A percentile compares a stretch with the other conserved stretches of the same genome.
Conservation (phyloP, 495 filamentous ascomycete species). For the Penicillium mononematosum region DNA sequence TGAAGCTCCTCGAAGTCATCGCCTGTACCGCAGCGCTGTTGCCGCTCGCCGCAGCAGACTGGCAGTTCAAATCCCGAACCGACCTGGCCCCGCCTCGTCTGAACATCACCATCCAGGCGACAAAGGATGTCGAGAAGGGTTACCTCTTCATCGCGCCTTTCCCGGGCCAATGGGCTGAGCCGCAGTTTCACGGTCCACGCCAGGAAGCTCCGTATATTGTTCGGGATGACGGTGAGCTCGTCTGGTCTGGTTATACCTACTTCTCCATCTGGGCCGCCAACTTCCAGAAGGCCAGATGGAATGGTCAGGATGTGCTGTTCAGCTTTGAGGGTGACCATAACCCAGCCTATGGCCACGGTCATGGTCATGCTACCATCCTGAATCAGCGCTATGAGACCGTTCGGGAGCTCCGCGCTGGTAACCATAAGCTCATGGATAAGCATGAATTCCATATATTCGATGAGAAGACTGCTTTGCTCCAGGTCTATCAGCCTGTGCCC, state of each 20-base stretch:
- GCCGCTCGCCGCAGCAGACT: conserved; percentile 44
- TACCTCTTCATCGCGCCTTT: conserved; percentile 58
- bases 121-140: conserved; percentile 47
- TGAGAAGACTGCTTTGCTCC: conserved; percentile 39
- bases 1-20: conserved; percentile 35
- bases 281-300: conserved; percentile 47
- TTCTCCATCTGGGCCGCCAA: conserved; percentile 55
- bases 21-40: conserved; percentile 26
- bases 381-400: conserved; percentile 55
- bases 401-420: conserved; percentile 51
- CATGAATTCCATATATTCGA: conserved; percentile 54
- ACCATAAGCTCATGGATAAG: conserved; percentile 53
- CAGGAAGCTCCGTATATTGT: conserved; percentile 58
- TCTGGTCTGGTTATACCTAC: conserved; percentile 57
- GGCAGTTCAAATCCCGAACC: conserved; percentile 55
- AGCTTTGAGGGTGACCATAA: conserved; percentile 56
- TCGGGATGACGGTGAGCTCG: conserved; percentile 51
- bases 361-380: conserved; percentile 52
- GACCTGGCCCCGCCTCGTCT: conserved; percentile 55
- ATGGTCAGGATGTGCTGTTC: conserved; percentile 52
- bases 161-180: conserved; percentile 37
- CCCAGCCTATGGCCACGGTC: conserved; percentile 52
- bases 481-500: conserved; percentile 42
- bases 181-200: conserved; percentile 48
- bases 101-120: conserved; percentile 56